Evolutionary conservation across 495 filamentous ascomycete genomes (phyloP).

Genomic region (Hypoxylon cercidicola): DNA sequence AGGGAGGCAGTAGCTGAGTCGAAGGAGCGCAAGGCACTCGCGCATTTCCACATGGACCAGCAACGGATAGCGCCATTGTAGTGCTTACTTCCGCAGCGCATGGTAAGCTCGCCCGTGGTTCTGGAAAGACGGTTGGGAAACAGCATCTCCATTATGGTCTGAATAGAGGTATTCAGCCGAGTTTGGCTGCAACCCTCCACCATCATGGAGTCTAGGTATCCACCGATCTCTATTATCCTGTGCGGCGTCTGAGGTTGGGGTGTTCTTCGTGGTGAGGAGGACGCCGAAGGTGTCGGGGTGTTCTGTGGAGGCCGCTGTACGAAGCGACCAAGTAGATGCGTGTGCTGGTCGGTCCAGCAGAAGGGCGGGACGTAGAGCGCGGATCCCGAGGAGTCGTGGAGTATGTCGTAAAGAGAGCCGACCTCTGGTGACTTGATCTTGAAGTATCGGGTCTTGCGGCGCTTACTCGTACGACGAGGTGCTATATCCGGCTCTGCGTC

Average conservation of each 20-base stretch:
- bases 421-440: conserved; percentile 47
- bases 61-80: conserved; percentile 47
- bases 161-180: conserved; percentile 47
- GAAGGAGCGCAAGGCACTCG: conserved; percentile 43
- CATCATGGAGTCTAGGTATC: conserved; percentile 48
- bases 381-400: conserved; percentile 53
- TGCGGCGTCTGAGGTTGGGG: conserved; percentile 32
- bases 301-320: conserved; percentile 43
- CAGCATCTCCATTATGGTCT: conserved; percentile 46
- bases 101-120: conserved; percentile 43
- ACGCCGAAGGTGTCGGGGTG: conserved; percentile 41
- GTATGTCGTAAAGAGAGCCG: conserved; percentile 60
- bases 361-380: conserved; percentile 55
- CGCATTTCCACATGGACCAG: conserved; percentile 51
- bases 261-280: conserved; percentile 6
- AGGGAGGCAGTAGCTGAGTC: conserved; percentile 49
- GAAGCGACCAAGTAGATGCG: conserved; percentile 53
- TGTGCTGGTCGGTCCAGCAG: conserved; percentile 59
- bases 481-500: conserved; percentile 7
- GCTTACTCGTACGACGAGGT: conserved; percentile 8
- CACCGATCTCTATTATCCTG: conserved; percentile 42
- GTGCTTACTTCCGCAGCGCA: conserved; percentile 50
- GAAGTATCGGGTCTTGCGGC: conserved; percentile 24
- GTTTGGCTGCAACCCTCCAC: conserved; percentile 14
- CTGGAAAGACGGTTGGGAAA: conserved; percentile 48